These are phyloP conservation scores for Rhynchosporium agropyri DNA, from an alignment of 2,329 filamentous ascomycete species.

Conservation along the genomic window DNA sequence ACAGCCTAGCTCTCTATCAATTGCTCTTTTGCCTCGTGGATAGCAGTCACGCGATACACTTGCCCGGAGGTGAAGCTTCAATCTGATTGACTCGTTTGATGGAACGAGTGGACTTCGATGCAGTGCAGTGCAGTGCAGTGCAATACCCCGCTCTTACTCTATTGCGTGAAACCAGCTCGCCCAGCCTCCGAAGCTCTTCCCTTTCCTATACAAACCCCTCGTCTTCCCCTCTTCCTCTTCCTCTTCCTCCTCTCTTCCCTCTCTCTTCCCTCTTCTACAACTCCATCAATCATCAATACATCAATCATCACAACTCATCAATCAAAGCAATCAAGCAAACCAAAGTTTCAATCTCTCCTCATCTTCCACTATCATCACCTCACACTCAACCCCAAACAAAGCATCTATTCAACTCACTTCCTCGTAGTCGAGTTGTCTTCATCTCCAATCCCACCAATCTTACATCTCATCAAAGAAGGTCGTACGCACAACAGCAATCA, in stretches of 20 bases:
- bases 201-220: slow-evolving; percentile 11
- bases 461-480: slow-evolving; percentile 15
- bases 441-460: slow-evolving; percentile 20
- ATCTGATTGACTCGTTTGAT: slow-evolving; percentile 12
- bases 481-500: slow-evolving; percentile 44
- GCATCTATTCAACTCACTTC: not conserved
- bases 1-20: not conserved
- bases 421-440: not conserved
- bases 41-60: slow-evolving; percentile 8
- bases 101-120: not conserved
- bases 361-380: not conserved
- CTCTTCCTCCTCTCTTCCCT: slow-evolving; percentile 11
- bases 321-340: not conserved
- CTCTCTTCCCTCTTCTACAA: slow-evolving; percentile 19
- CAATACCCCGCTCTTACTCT: slow-evolving; percentile 14
- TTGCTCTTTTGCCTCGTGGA: not conserved
- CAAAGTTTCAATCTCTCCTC: not conserved
- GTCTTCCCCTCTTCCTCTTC: slow-evolving; percentile 15
- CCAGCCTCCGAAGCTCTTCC: slow-evolving; percentile 6
- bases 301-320: slow-evolving; percentile 13
- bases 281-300: slow-evolving; percentile 1
- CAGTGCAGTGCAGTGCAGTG: not conserved
- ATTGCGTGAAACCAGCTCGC: slow-evolving; percentile 7
- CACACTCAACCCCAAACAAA: slow-evolving; percentile 12
- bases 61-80: not conserved